Conservation (phyloP, 192 early-diverging fungal genomes). For the Linnemannia zychae region DNA sequence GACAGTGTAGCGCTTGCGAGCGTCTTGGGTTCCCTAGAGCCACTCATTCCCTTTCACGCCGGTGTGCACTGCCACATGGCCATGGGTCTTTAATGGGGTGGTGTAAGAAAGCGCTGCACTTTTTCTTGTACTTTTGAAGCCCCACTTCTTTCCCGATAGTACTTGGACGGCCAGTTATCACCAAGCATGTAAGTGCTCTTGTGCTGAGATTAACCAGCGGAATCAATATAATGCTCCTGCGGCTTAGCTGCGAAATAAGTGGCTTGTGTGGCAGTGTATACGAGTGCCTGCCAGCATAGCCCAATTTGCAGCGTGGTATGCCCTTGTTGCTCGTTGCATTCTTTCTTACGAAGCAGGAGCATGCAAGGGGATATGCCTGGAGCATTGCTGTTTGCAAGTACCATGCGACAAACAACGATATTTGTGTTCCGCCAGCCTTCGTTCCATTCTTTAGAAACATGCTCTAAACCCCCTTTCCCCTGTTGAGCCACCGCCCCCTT, state of each 20-base stretch:
- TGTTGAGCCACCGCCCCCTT: not conserved
- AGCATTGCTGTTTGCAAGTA: not conserved
- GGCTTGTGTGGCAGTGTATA: constrained; percentile 3
- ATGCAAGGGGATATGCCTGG: not conserved
- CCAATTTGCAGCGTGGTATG: not conserved
- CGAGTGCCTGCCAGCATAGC: constrained; percentile 3
- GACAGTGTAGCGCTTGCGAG: not conserved
- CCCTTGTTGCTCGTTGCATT: not conserved
- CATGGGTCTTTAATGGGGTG: not conserved
- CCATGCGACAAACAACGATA: not conserved
- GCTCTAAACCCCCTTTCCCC: not conserved
- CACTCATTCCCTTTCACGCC: not conserved
- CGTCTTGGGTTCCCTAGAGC: not conserved
- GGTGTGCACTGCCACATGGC: constrained; percentile 14
- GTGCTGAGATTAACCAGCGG: not conserved
- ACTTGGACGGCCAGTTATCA: not conserved
- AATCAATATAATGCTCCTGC: not conserved
- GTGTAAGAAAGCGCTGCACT: not conserved
- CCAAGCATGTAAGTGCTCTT: not conserved
- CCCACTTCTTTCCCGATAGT: not conserved
- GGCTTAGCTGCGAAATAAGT: not conserved
- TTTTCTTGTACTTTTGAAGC: not conserved
- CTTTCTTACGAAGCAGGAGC: not conserved
- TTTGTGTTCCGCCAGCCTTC: not conserved
- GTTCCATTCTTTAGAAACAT: not conserved